Percentiles rank a stretch among this genome's conserved stretches.
phyloP scores from a whole-genome alignment of 164 flowering plant genomes.

The Euptelea pleiosperma region DNA sequence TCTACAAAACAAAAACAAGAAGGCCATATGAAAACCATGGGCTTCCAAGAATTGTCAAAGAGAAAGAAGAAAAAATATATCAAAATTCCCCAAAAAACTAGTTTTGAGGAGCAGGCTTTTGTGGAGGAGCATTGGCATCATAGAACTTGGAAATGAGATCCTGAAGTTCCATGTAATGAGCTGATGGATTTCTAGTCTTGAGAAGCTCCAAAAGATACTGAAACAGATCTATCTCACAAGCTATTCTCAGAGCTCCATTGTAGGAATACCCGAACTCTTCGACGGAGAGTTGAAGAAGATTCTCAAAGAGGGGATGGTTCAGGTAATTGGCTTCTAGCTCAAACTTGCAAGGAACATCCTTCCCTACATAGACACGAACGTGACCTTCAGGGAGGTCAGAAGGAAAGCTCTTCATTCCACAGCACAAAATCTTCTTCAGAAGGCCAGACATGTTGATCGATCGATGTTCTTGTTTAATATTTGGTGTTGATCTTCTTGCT shows the following conservation, averaged over 20 bases:
- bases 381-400: slow-evolving; percentile 26
- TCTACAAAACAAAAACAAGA: background rate
- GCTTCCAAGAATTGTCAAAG: too few species aligned
- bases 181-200: slow-evolving; percentile 26
- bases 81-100: too few species aligned
- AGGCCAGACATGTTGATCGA: slow-evolving; percentile 16
- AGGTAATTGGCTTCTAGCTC: slow-evolving; percentile 36
- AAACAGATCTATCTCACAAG: slow-evolving; percentile 34
- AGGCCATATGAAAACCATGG: background rate
- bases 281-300: slow-evolving; percentile 28
- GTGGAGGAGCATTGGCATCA: background rate
- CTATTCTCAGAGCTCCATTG: slow-evolving; percentile 37
- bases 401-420: slow-evolving; percentile 24
- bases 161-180: slow-evolving; percentile 35
- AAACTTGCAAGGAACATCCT: slow-evolving; percentile 27
- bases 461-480: too few species aligned
- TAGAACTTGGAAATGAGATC: slow-evolving; percentile 31
- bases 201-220: slow-evolving; percentile 28
- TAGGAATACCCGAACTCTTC: slow-evolving; percentile 41
- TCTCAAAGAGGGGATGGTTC: slow-evolving; percentile 37
- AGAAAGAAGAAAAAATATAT: too few species aligned
- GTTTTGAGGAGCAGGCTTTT: slow-evolving; percentile 9
- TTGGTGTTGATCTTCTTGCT: background rate
- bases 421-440: slow-evolving; percentile 29
- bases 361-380: slow-evolving; percentile 33